These are phyloP conservation scores for Aspergillus asperescens DNA, from an alignment of 495 filamentous ascomycete species.

Conservation along the genomic window DNA sequence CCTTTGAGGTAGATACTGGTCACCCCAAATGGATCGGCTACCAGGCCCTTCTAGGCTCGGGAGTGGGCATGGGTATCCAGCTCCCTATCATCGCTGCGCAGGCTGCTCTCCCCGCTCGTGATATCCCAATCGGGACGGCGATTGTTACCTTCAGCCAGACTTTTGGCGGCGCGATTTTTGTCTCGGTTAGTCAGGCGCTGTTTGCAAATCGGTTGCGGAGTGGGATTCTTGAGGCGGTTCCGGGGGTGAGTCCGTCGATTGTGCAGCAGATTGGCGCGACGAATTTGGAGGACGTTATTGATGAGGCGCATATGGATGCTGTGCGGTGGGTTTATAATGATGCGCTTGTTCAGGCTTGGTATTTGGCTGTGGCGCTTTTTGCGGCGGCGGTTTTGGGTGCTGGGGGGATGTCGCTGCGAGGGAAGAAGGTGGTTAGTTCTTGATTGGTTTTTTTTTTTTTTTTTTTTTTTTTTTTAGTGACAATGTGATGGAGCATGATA, in stretches of 20 bases:
- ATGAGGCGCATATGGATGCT: too few species aligned
- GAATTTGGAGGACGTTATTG: too few species aligned
- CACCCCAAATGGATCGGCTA: constrained; percentile 63
- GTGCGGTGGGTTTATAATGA: too few species aligned
- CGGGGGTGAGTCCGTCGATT: constrained; percentile 39
- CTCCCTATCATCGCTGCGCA: constrained; percentile 62
- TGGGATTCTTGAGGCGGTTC: constrained; percentile 49
- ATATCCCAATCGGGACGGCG: constrained; percentile 63
- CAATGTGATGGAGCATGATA: too few species aligned
- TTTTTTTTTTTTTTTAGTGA: too few species aligned
- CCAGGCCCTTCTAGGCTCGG: constrained; percentile 63
- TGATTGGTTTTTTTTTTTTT: too few species aligned
- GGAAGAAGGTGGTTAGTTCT: too few species aligned
- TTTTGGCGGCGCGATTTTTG: constrained; percentile 66
- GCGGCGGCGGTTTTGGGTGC: too few species aligned
- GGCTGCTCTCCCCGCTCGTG: constrained; percentile 55
- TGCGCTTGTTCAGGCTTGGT: too few species aligned
- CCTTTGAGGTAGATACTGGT: background rate
- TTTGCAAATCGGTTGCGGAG: constrained; percentile 63
- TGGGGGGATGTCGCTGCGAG: too few species aligned
- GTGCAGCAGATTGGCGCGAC: too few species aligned
- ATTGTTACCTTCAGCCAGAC: constrained; percentile 64
- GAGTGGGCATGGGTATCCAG: constrained; percentile 64
- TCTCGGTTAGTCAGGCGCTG: constrained; percentile 68
- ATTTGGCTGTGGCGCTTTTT: too few species aligned